Conservation (phyloP, 352 stramenopile genomes). For the Pythium coloratum region DNA sequence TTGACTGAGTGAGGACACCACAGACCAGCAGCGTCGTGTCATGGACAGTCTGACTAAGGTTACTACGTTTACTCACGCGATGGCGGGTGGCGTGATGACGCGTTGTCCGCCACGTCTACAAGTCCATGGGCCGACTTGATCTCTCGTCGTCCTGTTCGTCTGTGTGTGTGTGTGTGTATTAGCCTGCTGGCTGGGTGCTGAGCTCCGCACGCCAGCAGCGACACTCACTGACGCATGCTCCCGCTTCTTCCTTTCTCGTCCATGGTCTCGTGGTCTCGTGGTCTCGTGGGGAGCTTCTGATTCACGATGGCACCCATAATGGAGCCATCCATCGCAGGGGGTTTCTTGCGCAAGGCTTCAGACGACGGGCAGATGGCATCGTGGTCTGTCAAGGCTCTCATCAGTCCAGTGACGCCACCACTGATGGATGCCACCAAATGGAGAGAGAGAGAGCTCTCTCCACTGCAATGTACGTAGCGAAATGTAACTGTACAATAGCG, state of each 20-base stretch:
- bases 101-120: background rate
- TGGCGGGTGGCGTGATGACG: background rate
- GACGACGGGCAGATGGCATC: background rate
- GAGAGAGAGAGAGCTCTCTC: background rate
- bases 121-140: no score
- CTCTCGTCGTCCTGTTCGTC: no score
- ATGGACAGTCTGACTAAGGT: background rate
- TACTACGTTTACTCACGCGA: background rate
- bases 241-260: background rate
- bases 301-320: background rate
- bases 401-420: background rate
- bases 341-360: background rate
- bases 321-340: background rate
- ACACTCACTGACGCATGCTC: slow-evolving; percentile 5
- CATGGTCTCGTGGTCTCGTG: background rate
- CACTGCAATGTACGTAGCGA: background rate
- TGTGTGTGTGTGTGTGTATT: no score
- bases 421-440: background rate
- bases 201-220: slow-evolving; percentile 6
- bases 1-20: background rate
- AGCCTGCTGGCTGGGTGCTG: background rate
- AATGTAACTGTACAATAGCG: background rate
- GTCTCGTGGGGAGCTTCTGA: background rate
- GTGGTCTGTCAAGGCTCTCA: background rate
- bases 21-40: no score